Evolutionary conservation across 2,329 filamentous ascomycete genomes (phyloP).

Genomic region (Penicillium sp.): DNA sequence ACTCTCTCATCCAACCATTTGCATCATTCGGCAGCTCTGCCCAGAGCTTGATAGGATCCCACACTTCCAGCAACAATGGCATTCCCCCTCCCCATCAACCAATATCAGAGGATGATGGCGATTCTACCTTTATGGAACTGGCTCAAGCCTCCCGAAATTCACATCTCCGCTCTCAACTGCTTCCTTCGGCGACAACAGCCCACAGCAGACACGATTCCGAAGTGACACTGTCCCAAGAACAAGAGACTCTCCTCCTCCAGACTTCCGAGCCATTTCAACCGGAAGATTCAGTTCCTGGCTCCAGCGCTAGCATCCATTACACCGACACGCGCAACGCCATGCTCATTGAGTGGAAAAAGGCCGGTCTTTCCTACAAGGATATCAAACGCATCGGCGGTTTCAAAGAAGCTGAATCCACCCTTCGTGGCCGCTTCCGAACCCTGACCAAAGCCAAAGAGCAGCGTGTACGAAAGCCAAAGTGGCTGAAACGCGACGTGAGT

Average conservation of each 20-base stretch:
- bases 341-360: constrained; percentile 37
- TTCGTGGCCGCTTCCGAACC: constrained; percentile 43
- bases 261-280: background rate
- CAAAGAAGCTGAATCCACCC: constrained; percentile 44
- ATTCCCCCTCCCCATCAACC: no score
- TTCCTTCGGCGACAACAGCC: no score
- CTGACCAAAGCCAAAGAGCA: constrained; percentile 43
- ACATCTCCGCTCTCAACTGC: no score
- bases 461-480: constrained; percentile 42
- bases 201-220: no score
- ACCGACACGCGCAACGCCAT: constrained; percentile 32
- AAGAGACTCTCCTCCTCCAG: background rate
- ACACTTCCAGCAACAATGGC: no score
- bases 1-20: no score
- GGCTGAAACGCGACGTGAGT: constrained; percentile 41
- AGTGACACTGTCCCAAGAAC: no score
- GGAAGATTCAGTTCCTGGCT: background rate
- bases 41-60: no score
- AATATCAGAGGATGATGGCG: no score
- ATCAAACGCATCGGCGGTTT: constrained; percentile 42
- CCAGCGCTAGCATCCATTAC: constrained; percentile 10
- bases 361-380: constrained; percentile 43
- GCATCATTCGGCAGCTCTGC: no score
- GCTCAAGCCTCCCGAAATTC: no score
- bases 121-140: no score